A percentile compares a stretch with the other conserved stretches of the same genome.
Evolutionary conservation across 106 monocot species (phyloP).

Genomic region (Platanthera guangdongensis): DNA sequence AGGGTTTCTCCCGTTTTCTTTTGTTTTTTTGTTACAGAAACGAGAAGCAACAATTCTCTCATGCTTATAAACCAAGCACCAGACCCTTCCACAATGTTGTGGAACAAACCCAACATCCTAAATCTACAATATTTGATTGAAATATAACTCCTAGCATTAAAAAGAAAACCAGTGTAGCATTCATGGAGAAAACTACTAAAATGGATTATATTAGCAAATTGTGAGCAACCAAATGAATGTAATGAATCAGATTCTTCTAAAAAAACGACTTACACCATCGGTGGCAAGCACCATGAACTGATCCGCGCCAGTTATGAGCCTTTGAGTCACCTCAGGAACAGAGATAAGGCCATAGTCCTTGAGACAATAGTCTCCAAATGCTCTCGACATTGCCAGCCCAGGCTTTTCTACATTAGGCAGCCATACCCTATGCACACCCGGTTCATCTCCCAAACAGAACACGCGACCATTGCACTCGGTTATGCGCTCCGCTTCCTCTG

Average conservation of each 20-base stretch:
- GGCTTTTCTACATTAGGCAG: slow-evolving; percentile 51
- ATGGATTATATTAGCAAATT: not conserved
- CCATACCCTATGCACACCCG: slow-evolving; percentile 79
- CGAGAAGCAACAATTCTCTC: too few species aligned
- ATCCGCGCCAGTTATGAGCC: slow-evolving; percentile 45
- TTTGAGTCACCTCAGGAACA: slow-evolving; percentile 68
- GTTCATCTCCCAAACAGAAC: slow-evolving; percentile 74
- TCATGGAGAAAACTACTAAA: not conserved
- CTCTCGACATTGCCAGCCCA: slow-evolving; percentile 90
- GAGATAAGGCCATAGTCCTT: slow-evolving; percentile 81
- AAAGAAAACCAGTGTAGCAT: not conserved
- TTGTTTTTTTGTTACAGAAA: too few species aligned
- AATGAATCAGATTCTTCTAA: not conserved
- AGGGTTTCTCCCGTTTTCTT: too few species aligned
- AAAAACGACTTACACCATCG: slow-evolving; percentile 60
- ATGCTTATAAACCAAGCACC: too few species aligned
- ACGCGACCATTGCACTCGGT: slow-evolving; percentile 65
- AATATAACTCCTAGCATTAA: not conserved
- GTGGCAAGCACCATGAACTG: slow-evolving; percentile 85
- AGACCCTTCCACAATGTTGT: not conserved
- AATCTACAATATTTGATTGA: not conserved
- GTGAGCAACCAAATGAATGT: not conserved
- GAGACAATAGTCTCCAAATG: slow-evolving; percentile 83
- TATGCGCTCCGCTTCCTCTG: slow-evolving; percentile 84
- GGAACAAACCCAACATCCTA: not conserved